Evolutionary conservation across 768 basidiomycete genomes (phyloP).

Genomic region (Russula virescens): DNA sequence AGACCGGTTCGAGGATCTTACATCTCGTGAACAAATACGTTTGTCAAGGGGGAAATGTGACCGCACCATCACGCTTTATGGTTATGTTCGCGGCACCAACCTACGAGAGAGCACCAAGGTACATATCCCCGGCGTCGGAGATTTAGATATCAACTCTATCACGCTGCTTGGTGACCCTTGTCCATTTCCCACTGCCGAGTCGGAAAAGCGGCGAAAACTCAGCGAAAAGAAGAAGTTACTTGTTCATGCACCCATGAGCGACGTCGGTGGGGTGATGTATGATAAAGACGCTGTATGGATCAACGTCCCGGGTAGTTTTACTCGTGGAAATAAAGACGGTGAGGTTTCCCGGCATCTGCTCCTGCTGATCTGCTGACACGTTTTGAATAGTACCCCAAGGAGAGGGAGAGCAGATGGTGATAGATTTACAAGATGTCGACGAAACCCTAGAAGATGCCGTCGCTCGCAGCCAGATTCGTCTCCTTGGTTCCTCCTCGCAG

Average conservation of each 20-base stretch:
- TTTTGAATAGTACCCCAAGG: slow-evolving; percentile 60
- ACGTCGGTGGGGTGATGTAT: slow-evolving; percentile 92
- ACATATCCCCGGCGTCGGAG: slow-evolving; percentile 94
- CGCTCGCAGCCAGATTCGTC: slow-evolving; percentile 69
- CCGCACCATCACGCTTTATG: slow-evolving; percentile 89
- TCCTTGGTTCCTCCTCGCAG: slow-evolving; percentile 77
- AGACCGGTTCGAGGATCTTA: slow-evolving; percentile 93
- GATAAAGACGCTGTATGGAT: slow-evolving; percentile 99
- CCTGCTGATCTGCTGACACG: background rate
- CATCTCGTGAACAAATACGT: slow-evolving; percentile 77
- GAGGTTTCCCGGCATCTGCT: slow-evolving; percentile 23
- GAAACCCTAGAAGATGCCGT: slow-evolving; percentile 82
- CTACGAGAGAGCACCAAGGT: slow-evolving; percentile 69
- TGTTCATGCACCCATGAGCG: slow-evolving; percentile 98
- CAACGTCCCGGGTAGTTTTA: slow-evolving; percentile 94
- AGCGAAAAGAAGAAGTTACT: slow-evolving; percentile 92
- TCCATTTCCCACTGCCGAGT: slow-evolving; percentile 84
- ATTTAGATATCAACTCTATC: slow-evolving; percentile 70
- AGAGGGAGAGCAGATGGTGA: slow-evolving; percentile 97
- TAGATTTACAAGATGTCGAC: slow-evolving; percentile 85
- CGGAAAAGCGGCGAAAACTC: slow-evolving; percentile 85
- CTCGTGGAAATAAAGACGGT: slow-evolving; percentile 67
- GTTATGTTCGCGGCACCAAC: slow-evolving; percentile 90
- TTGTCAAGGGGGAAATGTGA: slow-evolving; percentile 82
- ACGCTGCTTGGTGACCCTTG: slow-evolving; percentile 87